phyloP scores from a whole-genome alignment of 192 early-diverging fungal genomes.

The Chytriomyces sp. region DNA sequence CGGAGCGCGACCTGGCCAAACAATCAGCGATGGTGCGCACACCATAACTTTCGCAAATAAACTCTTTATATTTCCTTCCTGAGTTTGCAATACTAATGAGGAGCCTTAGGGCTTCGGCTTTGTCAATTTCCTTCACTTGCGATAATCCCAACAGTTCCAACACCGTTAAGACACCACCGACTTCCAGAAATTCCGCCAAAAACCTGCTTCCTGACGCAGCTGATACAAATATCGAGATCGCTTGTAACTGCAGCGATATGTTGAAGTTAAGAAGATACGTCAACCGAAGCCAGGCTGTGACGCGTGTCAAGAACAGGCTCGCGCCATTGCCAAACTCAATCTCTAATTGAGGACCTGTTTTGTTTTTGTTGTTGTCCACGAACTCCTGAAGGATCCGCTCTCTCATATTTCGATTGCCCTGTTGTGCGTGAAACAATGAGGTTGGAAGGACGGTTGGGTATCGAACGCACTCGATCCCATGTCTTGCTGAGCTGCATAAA shows the following conservation, averaged over 20 bases:
- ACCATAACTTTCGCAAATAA: conserved; percentile 68
- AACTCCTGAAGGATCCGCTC: conserved; percentile 60
- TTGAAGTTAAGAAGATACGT: conserved; percentile 60
- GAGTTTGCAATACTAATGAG: conserved; percentile 53
- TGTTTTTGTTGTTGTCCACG: conserved; percentile 51
- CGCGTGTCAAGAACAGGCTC: conserved; percentile 59
- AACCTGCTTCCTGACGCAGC: conserved; percentile 60
- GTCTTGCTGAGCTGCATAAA: conserved; percentile 54
- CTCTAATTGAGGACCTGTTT: conserved; percentile 66
- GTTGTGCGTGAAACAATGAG: not conserved
- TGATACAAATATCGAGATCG: conserved; percentile 61
- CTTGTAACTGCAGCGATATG: conserved; percentile 54
- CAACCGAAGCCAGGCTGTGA: conserved; percentile 60
- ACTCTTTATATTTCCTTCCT: conserved; percentile 65
- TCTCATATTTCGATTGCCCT: conserved; percentile 55
- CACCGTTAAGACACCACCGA: conserved; percentile 65
- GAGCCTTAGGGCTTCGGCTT: conserved; percentile 56
- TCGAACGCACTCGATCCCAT: conserved; percentile 49
- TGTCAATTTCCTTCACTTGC: conserved; percentile 66
- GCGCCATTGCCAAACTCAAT: conserved; percentile 61
- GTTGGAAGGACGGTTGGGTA: not conserved
- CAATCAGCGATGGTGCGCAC: conserved; percentile 62
- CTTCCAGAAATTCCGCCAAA: conserved; percentile 64
- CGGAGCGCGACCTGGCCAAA: conserved; percentile 55
- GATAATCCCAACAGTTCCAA: conserved; percentile 58